phyloP scores from a whole-genome alignment of 129 eudicot genomes.

The Scalesia atractyloides region DNA sequence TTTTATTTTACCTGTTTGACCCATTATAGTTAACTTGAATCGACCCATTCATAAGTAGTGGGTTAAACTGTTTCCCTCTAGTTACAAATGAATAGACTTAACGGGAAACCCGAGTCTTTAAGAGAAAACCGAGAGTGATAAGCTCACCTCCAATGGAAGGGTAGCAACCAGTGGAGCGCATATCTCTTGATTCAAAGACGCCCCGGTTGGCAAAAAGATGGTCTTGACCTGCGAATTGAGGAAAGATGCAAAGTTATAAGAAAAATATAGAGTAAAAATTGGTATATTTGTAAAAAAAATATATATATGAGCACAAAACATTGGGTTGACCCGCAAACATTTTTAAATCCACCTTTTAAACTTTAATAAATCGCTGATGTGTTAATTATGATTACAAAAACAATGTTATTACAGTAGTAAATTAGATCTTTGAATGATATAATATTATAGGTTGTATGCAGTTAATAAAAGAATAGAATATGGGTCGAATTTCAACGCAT shows the following conservation, averaged over 20 bases:
- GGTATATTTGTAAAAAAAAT: too few relatives aligned
- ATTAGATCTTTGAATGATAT: not conserved
- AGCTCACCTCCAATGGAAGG: conserved; percentile 96
- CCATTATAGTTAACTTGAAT: not conserved
- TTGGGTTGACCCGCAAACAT: not conserved
- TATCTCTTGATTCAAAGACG: conserved; percentile 75
- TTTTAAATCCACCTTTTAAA: conserved; percentile 4
- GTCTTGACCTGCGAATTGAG: conserved; percentile 79
- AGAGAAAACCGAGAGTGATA: too few relatives aligned
- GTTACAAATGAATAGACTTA: conserved; percentile 14
- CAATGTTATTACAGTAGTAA: conserved; percentile 11
- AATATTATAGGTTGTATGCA: not conserved
- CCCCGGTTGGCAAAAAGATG: conserved; percentile 78
- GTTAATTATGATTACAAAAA: conserved; percentile 2
- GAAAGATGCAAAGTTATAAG: not conserved
- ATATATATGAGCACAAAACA: not conserved
- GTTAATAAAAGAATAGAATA: not conserved
- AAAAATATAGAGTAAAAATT: not conserved
- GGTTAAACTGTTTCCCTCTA: conserved; percentile 8
- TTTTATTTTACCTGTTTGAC: not conserved
- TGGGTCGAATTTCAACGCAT: not conserved
- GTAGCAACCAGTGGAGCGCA: conserved; percentile 98
- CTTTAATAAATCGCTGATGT: not conserved
- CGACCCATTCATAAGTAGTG: not conserved
- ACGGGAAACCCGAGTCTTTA: too few relatives aligned